phyloP scores from a whole-genome alignment of 2,329 filamentous ascomycete genomes.

The Aspergillus sergii region DNA sequence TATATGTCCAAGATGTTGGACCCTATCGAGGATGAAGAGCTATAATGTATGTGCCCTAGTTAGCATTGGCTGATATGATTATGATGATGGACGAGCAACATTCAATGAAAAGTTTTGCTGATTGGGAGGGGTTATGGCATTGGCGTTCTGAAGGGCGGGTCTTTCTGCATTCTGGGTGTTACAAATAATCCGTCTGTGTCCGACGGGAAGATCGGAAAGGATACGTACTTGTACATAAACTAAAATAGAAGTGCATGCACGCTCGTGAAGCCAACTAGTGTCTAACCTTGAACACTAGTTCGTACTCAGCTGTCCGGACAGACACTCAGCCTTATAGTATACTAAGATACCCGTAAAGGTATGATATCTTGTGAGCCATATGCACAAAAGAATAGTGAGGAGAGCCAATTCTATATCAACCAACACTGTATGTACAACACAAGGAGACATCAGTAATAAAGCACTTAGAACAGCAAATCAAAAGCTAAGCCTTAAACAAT shows the following conservation, averaged over 20 bases:
- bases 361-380: background rate
- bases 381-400: background rate
- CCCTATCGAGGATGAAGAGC: slow-evolving; percentile 43
- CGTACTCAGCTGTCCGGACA: background rate
- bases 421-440: slow-evolving; percentile 17
- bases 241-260: background rate
- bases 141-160: slow-evolving; percentile 5
- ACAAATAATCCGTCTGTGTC: background rate
- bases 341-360: background rate
- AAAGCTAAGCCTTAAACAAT: background rate
- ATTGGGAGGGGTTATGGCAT: slow-evolving; percentile 5
- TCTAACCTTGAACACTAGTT: background rate
- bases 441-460: background rate
- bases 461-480: background rate
- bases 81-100: slow-evolving; percentile 9
- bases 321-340: background rate
- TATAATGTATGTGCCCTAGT: slow-evolving; percentile 3
- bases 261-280: background rate
- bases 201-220: background rate
- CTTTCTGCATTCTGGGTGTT: slow-evolving; percentile 13
- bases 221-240: background rate
- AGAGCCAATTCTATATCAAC: slow-evolving; percentile 14
- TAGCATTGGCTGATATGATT: slow-evolving; percentile 13
- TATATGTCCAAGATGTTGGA: slow-evolving; percentile 65
- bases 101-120: slow-evolving; percentile 5